phyloP scores from a whole-genome alignment of 371 early-diverging fungal genomes.

The Smittium culicis region DNA sequence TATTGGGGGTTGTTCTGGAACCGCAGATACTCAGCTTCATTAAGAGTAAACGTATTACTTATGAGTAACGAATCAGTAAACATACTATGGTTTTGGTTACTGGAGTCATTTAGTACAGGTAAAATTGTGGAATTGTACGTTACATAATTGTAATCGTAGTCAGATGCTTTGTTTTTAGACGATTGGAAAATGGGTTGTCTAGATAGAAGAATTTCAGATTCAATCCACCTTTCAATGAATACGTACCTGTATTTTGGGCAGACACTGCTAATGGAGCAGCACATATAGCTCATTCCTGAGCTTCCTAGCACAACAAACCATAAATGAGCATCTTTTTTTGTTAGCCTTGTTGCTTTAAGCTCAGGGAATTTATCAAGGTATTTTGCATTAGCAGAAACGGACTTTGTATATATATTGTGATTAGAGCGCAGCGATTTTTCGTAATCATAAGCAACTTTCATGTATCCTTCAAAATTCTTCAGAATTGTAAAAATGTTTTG shows the following conservation, averaged over 20 bases:
- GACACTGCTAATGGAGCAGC: not conserved
- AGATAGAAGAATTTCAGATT: not conserved
- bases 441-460: not conserved
- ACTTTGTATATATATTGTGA: not conserved
- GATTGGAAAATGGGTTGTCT: not conserved
- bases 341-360: not conserved
- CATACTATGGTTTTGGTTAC: no score
- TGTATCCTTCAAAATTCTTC: not conserved
- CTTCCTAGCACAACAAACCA: not conserved
- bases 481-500: not conserved
- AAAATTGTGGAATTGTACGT: no score
- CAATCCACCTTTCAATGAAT: slow-evolving; percentile 1
- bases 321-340: not conserved
- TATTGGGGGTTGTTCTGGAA: no score
- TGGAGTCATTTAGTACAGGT: no score
- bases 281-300: not conserved
- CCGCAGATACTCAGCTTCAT: no score
- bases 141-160: no score
- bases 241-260: not conserved
- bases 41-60: no score
- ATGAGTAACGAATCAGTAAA: no score
- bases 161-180: no score
- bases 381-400: not conserved
- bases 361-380: not conserved
- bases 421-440: not conserved